Evolutionary conservation across 1,284 basidiomycete genomes (phyloP), one percentile per base, ranked within the genome.

Genomic region (Puccinia novopanici): DNA sequence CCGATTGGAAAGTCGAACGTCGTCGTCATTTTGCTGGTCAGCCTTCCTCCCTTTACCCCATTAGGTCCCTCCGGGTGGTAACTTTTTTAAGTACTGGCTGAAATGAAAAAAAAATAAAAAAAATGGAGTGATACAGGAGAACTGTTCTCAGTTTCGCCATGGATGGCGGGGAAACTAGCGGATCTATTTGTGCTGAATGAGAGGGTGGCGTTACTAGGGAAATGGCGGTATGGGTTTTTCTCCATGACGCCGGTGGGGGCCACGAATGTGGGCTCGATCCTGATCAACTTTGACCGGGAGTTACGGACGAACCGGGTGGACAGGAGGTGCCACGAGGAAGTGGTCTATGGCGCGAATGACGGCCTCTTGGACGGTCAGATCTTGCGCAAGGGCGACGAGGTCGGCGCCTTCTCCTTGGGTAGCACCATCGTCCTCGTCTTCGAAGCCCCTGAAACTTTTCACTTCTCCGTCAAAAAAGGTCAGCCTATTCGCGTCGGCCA

Each of bases 181-280:
- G 95, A 98, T 86, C 87, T 99, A 37, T 99, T 99, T 83, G 94
- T 99, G 13, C 89, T 99, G 24, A 99, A 99, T 86, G 96, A 99
- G 87, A 91, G 96, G 24, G 96, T 99, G 12, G 94, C 96, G 0
- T 88, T 99, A n/a, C 90, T 99, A 45, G 97, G 96, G 8, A 89
- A 94, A 77, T 99, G 97, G 96, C 90, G 91, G 85, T 88, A 97
- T 84, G 96, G 96, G 6, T 98, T 98, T 89, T 99, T 98, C 86
- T 89, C 92, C 57, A 98, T 98, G 95, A 91, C 96, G 0, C 96
- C 96, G 15, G 95, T 99, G 40, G 97, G 96, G 17, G 96, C 97
- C 2, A 98, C 96, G 27, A 99, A 99, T 85, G 97, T 99, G 80
- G 96, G 96, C 12, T 94, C 92, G 82, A 99, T 99, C 87, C 91